phyloP scores from a whole-genome alignment of 768 basidiomycete genomes.

The Crepidotus variabilis region DNA sequence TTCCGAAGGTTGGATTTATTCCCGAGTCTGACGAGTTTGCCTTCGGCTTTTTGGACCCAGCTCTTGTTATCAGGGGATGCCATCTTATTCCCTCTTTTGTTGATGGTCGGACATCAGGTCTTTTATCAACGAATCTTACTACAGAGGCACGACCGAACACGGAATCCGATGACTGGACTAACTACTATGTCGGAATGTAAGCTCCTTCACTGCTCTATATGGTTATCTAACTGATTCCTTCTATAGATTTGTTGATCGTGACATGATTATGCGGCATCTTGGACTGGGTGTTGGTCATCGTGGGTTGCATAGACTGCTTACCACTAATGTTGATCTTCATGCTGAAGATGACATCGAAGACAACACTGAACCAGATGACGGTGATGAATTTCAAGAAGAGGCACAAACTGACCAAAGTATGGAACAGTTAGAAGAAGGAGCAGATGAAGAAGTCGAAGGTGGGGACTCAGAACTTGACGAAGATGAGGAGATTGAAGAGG shows the following conservation, averaged over 20 bases:
- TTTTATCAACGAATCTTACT: background rate
- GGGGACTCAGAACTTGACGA: too few relatives aligned
- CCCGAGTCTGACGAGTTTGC: background rate
- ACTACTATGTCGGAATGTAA: slow-evolving; percentile 11
- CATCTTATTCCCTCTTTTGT: slow-evolving; percentile 14
- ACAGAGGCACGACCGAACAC: background rate
- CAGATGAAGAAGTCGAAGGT: too few relatives aligned
- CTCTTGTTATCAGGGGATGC: slow-evolving; percentile 7
- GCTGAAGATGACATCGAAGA: too few relatives aligned
- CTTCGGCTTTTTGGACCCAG: slow-evolving; percentile 17
- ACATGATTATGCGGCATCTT: slow-evolving; percentile 5
- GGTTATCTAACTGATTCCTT: background rate
- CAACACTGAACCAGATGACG: background rate
- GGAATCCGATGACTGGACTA: slow-evolving; percentile 3
- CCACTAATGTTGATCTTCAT: too few relatives aligned
- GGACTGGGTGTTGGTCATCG: slow-evolving; percentile 3
- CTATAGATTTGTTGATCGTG: slow-evolving; percentile 5
- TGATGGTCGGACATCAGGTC: background rate
- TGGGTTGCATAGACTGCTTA: too few relatives aligned
- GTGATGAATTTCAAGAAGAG: background rate
- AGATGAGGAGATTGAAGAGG: slow-evolving; percentile 8
- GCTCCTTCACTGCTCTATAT: background rate
- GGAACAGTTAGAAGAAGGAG: background rate
- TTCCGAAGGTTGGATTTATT: slow-evolving; percentile 8
- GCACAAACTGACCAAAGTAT: background rate